These are phyloP conservation scores for Alternaria gaisen DNA, from an alignment of 2,329 filamentous ascomycete genomes.

Conservation along the genomic window DNA sequence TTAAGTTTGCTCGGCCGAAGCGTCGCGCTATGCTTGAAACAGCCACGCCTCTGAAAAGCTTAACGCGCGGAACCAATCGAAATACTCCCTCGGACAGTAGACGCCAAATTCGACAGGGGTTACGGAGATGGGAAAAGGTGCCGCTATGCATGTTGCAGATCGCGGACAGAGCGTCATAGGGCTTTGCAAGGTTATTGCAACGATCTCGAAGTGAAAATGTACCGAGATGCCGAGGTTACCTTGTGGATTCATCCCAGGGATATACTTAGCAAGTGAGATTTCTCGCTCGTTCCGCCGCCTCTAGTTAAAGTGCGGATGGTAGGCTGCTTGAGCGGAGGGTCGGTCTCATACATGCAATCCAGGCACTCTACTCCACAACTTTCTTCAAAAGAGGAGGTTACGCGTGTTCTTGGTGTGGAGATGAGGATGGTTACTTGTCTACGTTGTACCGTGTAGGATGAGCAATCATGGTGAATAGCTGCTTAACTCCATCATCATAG, in stretches of 20 bases:
- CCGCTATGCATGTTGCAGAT: conserved; percentile 12
- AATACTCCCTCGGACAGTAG: not conserved
- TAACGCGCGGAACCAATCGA: not conserved
- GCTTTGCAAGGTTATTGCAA: not conserved
- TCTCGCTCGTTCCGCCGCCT: not conserved
- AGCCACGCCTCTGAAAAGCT: not conserved
- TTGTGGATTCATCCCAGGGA: not conserved
- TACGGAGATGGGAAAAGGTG: not conserved
- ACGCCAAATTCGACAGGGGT: not conserved
- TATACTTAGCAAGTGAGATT: conserved; percentile 2
- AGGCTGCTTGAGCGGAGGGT: not conserved
- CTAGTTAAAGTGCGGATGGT: not conserved
- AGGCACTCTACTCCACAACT: not conserved
- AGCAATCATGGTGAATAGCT: not conserved
- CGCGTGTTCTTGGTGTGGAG: not conserved
- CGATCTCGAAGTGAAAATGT: not conserved
- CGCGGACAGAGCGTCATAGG: conserved; percentile 15
- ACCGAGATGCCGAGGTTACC: conserved; percentile 14
- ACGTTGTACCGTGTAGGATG: too few relatives aligned
- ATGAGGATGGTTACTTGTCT: not conserved
- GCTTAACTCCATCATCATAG: not conserved
- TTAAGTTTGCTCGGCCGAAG: conserved; percentile 21
- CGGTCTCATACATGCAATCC: not conserved
- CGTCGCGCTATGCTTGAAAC: not conserved
- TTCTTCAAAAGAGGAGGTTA: not conserved